Conservation (phyloP, 2,329 filamentous ascomycete species). For the Microcyclospora pomicola region DNA sequence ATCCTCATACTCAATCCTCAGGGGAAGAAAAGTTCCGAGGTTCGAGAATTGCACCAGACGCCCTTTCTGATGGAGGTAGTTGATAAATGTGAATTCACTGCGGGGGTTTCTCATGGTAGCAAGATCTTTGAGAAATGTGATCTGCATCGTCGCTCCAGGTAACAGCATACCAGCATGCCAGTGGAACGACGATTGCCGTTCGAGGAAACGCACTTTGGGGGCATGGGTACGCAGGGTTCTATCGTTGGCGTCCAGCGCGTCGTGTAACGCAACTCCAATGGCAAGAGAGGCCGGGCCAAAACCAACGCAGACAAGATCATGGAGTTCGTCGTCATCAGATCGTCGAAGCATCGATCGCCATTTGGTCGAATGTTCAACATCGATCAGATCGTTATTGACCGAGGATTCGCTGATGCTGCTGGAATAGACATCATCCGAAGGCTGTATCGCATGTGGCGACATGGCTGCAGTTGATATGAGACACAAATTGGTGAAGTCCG, state of each 20-base stretch:
- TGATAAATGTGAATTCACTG: constrained; percentile 88
- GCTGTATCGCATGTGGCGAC: constrained; percentile 8
- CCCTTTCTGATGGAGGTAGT: constrained; percentile 72
- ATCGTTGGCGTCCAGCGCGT: constrained; percentile 43
- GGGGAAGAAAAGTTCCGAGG: constrained; percentile 73
- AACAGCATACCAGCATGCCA: constrained; percentile 97
- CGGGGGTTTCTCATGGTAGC: constrained; percentile 77
- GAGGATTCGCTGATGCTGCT: constrained; percentile 1
- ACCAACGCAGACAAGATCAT: constrained; percentile 80
- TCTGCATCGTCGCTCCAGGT: constrained; percentile 90
- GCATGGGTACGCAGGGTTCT: constrained; percentile 24
- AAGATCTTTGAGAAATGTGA: constrained; percentile 92
- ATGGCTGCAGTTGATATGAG: constrained; percentile 1
- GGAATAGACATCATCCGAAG: not conserved
- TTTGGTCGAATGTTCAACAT: too few species aligned
- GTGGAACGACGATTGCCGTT: constrained; percentile 68
- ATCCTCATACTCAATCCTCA: constrained; percentile 81
- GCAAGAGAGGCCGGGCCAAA: constrained; percentile 87
- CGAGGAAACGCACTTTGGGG: constrained; percentile 73
- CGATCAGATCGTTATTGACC: not conserved
- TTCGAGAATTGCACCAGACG: constrained; percentile 88
- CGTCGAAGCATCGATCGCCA: constrained; percentile 32
- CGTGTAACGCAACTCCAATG: constrained; percentile 78
- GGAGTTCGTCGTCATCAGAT: constrained; percentile 48
- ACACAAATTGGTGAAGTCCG: not conserved